These are phyloP conservation scores for Candida xiaguanensis DNA, from an alignment of 805 yeast genomes.

Conservation along the genomic window DNA sequence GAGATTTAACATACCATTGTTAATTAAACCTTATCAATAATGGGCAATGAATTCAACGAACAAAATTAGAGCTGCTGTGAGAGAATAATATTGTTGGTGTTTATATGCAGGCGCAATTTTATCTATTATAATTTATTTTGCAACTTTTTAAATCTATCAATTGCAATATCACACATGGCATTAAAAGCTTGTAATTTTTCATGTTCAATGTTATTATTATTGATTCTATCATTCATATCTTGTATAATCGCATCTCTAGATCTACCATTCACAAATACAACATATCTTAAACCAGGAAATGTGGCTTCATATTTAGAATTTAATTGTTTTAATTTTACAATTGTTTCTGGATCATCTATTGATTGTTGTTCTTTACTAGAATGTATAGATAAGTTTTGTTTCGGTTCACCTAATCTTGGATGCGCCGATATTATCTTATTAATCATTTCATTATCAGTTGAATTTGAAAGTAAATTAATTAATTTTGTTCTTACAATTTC, in stretches of 20 bases:
- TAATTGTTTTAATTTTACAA: conserved; percentile 45
- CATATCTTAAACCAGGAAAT: conserved; percentile 72
- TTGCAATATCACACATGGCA: conserved; percentile 91
- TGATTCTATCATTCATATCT: conserved; percentile 58
- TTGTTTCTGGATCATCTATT: conserved; percentile 49
- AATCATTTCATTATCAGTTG: conserved; percentile 16
- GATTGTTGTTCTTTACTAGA: conserved; percentile 71
- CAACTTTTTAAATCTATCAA: conserved; percentile 66
- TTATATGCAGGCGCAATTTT: background rate
- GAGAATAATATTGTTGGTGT: background rate
- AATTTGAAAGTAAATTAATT: conserved; percentile 21
- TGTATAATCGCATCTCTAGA: conserved; percentile 60
- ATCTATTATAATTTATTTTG: background rate
- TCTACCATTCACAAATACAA: conserved; percentile 86
- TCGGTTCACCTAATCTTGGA: conserved; percentile 77
- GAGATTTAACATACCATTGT: conserved; percentile 7
- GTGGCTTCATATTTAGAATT: conserved; percentile 60
- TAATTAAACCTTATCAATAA: conserved; percentile 1
- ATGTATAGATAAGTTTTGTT: conserved; percentile 52
- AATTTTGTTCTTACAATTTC: conserved; percentile 42
- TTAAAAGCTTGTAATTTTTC: conserved; percentile 70
- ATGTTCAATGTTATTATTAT: conserved; percentile 43
- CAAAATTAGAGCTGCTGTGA: background rate
- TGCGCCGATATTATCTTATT: conserved; percentile 79
- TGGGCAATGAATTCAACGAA: background rate